These are phyloP conservation scores for Beta macrorhiza DNA, from an alignment of 179 eudicot genomes.

Conservation along the genomic window DNA sequence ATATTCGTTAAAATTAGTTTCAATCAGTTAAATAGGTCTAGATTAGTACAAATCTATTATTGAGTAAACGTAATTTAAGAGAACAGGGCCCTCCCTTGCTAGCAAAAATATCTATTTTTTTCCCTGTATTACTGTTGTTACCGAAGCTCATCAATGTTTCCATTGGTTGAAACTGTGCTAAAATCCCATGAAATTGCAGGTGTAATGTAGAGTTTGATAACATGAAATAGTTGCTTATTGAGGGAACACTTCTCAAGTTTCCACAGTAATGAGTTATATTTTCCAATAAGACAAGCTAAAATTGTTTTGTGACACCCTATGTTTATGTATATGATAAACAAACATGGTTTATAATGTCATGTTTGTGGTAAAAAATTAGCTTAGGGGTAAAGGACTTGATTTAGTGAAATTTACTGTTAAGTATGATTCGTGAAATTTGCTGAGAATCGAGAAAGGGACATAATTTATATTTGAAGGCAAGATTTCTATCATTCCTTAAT, in stretches of 20 bases:
- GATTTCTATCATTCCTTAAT: no score
- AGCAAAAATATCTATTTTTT: no score
- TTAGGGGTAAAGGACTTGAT: background rate
- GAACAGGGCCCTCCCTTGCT: no score
- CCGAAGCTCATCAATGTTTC: background rate
- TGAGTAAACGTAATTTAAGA: no score
- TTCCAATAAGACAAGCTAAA: background rate
- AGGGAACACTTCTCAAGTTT: background rate
- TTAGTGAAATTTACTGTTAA: background rate
- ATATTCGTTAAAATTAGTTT: no score
- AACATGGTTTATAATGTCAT: background rate
- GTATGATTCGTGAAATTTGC: background rate
- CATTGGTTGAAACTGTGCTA: background rate
- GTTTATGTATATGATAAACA: background rate
- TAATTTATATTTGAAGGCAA: no score
- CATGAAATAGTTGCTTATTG: background rate
- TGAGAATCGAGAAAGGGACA: no score
- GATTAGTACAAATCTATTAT: no score
- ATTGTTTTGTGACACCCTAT: background rate
- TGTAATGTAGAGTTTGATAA: background rate
- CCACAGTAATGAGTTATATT: slow-evolving; percentile 2
- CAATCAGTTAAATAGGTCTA: no score
- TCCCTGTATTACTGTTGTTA: background rate
- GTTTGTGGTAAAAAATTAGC: background rate
- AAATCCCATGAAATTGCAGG: background rate